Conservation (phyloP, 2,329 filamentous ascomycete genomes). For the Alternaria infectoria region DNA sequence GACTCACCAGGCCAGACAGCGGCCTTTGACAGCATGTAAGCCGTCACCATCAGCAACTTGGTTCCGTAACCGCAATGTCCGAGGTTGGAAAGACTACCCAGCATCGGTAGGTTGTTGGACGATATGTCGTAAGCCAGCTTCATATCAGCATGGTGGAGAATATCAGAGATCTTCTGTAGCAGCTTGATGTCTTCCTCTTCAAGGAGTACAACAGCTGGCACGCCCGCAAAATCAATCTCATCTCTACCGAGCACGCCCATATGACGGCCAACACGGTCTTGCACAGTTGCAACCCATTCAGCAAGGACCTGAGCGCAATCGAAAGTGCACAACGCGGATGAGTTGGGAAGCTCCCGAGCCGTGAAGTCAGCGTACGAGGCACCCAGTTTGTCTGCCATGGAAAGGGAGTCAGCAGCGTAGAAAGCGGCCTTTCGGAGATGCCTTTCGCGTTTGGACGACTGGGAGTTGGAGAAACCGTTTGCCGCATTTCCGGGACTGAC, state of each 20-base stretch:
- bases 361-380: slow-evolving; percentile 84
- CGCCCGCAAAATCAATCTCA: slow-evolving; percentile 76
- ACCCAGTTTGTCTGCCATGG: slow-evolving; percentile 85
- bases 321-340: slow-evolving; percentile 89
- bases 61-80: slow-evolving; percentile 76
- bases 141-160: slow-evolving; percentile 76
- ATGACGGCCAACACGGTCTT: slow-evolving; percentile 91
- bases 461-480: slow-evolving; percentile 43
- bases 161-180: slow-evolving; percentile 79
- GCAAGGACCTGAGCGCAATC: slow-evolving; percentile 93
- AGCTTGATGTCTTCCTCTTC: slow-evolving; percentile 92
- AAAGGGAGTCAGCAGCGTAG: slow-evolving; percentile 89
- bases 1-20: slow-evolving; percentile 88
- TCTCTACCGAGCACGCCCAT: slow-evolving; percentile 86
- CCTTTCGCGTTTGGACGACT: slow-evolving; percentile 77
- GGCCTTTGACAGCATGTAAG: slow-evolving; percentile 85
- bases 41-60: slow-evolving; percentile 82
- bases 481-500: slow-evolving; percentile 43
- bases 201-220: slow-evolving; percentile 86
- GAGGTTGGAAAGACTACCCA: slow-evolving; percentile 63
- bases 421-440: slow-evolving; percentile 93
- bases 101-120: slow-evolving; percentile 56
- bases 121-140: slow-evolving; percentile 71
- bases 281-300: slow-evolving; percentile 91
- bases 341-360: slow-evolving; percentile 83